phyloP scores from a whole-genome alignment of 2,329 filamentous ascomycete genomes.

The Talaromyces rugulosus region DNA sequence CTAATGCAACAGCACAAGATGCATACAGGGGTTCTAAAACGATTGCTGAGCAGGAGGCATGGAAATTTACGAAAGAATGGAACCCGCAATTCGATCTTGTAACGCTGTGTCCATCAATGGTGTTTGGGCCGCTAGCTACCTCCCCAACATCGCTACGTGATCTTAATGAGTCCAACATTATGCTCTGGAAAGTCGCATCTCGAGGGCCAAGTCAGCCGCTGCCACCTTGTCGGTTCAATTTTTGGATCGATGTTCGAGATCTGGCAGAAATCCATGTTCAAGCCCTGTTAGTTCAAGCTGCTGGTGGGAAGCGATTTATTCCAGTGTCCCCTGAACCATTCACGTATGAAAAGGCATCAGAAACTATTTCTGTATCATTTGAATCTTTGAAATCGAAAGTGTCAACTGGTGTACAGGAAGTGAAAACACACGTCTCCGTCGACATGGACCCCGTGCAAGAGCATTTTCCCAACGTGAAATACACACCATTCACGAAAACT shows the following conservation, averaged over 20 bases:
- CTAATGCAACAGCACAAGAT: not conserved
- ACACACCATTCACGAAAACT: not conserved
- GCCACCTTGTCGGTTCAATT: not conserved
- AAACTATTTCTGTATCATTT: not conserved
- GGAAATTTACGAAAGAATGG: not conserved
- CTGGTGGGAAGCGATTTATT: not conserved
- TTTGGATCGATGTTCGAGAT: not conserved
- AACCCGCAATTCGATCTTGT: not conserved
- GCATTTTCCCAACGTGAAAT: not conserved
- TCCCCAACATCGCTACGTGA: not conserved
- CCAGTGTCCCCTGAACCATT: not conserved
- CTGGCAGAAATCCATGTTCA: not conserved
- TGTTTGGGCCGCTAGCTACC: not conserved
- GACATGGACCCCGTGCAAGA: not conserved
- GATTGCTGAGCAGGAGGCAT: slow-evolving; percentile 1
- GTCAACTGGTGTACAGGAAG: not conserved
- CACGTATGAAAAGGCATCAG: not conserved
- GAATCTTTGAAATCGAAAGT: not conserved
- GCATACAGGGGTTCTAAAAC: not conserved
- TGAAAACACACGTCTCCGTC: not conserved
- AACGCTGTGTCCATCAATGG: not conserved
- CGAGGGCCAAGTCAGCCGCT: not conserved
- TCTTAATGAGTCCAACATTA: not conserved
- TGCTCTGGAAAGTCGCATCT: not conserved
- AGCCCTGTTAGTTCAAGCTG: not conserved